Evolutionary conservation across 768 basidiomycete species (phyloP), one percentile per base, ranked within the genome.

Genomic region (Mycena metata): DNA sequence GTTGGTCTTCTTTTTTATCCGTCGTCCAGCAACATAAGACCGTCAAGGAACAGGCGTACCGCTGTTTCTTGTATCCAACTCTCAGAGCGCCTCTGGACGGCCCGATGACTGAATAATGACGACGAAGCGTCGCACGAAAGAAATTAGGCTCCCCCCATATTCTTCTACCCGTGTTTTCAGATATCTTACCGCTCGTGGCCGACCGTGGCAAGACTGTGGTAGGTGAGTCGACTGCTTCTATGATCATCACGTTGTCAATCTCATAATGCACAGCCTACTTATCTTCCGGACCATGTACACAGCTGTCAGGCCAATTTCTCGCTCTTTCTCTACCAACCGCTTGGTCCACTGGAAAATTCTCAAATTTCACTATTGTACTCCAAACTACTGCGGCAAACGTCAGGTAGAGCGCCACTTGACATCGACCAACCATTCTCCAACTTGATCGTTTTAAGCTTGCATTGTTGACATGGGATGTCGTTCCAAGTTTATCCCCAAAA

Each of bases 211-310:
- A 30, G 30, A 30, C 42, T 21, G 24, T 9, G 16, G 26, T 10
- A 24, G 43, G 43, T 45, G 10, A 43, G 43, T 45, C 42, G 30
- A 30, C 35, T 24, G 51, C 60, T 61, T 67, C 60, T 60, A 16
- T 67, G 46, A 61, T 62, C n/a, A 50, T 67, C 66, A 46, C 15
- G 33, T 26, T 26, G 42, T 23, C 21, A 17, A 26, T 13, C 23
- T 13, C 26, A 21, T 24, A 7, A 5, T 26, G 50, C 39, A 64
- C 56, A 39, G 50, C 58, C 36, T 60, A 23, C 66, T 67, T 67
- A 67, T 67, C 66, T 23, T 23, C 47, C 59, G 66, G 54, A 67
- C 54, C 60, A 49, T 56, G n/a, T n/a, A n/a, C n/a, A 19, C 60
- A 60, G 54, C 41, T 30, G 30, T 30, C 49, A 45, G 2, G 11